Conservation (phyloP, 2,329 filamentous ascomycete genomes). For the Arthrobotrys entomopaga region DNA sequence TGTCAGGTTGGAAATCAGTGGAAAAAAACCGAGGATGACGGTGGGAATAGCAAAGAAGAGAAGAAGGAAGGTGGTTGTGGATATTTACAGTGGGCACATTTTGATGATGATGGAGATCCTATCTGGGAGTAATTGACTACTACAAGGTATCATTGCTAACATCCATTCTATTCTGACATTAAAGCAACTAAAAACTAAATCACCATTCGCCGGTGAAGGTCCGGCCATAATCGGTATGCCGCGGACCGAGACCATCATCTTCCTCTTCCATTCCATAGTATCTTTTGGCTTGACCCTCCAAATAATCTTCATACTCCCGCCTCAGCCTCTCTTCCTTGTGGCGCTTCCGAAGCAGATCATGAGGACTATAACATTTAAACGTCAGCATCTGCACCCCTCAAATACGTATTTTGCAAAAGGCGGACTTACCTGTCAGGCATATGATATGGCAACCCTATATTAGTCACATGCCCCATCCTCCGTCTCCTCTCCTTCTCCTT, state of each 20-base stretch:
- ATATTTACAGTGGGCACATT: constrained; percentile 86
- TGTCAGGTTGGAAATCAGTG: constrained; percentile 80
- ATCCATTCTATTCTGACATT: background rate
- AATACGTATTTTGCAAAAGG: no score
- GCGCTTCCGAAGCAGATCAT: no score
- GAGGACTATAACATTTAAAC: no score
- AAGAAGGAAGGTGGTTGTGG: constrained; percentile 69
- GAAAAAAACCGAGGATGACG: constrained; percentile 64
- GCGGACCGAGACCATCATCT: no score
- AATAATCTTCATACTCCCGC: no score
- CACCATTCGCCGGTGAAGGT: background rate
- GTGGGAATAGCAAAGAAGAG: constrained; percentile 58
- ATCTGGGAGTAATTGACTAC: constrained; percentile 65
- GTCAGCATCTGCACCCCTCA: no score
- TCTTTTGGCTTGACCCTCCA: no score
- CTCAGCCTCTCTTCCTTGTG: no score
- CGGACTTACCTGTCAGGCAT: no score
- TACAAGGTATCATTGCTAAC: background rate
- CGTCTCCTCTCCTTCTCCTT: background rate
- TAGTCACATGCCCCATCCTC: background rate
- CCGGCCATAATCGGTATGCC: no score
- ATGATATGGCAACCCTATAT: background rate
- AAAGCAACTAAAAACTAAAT: no score
- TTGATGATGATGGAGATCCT: constrained; percentile 86
- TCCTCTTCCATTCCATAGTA: no score